Evolutionary conservation across 768 basidiomycete genomes (phyloP), one percentile per base, ranked within the genome.

Genomic region (Lactarius akahatsu): DNA sequence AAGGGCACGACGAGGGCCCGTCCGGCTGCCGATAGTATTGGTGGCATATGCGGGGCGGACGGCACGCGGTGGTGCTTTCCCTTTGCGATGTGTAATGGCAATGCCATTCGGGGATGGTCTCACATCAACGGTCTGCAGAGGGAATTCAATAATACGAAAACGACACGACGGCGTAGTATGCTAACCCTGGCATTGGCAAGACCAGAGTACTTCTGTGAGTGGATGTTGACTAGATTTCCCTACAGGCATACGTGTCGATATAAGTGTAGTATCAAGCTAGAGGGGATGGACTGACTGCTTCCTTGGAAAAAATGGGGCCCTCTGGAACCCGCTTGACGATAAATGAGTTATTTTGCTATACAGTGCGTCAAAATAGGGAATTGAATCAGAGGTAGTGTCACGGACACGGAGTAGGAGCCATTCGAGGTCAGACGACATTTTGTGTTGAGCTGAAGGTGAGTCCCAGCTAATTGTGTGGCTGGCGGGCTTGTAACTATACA

Each of bases 191-290:
- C 69, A 83, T 96, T 95, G 74, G 90, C 86, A 66, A 96, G 81
- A 65, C 94, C 93, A 66, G 94, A 96, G 83, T 84, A 94, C 76
- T 96, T 96, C 84, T 85, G 83, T n/a, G 94, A 95, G 82, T 95
- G 90, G 71, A 93, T 73, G 81, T 91, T 94, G 66, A 83, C 81
- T 77, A 94, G 86, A 81, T 94, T 94, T 71, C 91, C 94, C 92
- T 93, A 66, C 64, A 64, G 9, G 45, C 23, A 57, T 54, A 57
- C 66, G 41, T 62, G 40, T 15, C 3, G 13, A 4, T 10, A 60
- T 23, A 26, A 32, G 30, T 11, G 3, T 41, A n/a, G 56, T 45
- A 50, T 32, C 9, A 9, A 23, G 50, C 26, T 30, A 61, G 61
- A 32, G 38, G 18, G 54, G 56, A 4, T 61, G 50, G 11, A 85